These are phyloP conservation scores for Picochlorum costavermella DNA, from an alignment of 139 green algal species.

Conservation along the genomic window DNA sequence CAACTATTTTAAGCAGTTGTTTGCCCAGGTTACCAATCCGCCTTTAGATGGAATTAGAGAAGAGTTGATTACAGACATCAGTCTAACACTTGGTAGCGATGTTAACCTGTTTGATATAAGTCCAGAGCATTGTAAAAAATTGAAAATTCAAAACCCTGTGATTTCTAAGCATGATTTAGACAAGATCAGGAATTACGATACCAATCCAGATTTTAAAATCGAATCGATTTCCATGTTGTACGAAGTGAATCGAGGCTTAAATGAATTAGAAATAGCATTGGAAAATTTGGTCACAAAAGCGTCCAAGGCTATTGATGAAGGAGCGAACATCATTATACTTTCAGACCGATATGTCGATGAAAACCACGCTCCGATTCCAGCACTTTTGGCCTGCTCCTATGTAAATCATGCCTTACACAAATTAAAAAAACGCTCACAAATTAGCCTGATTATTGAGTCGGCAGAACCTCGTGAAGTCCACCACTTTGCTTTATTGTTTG, in stretches of 20 bases:
- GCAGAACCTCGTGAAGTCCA: constrained; percentile 73
- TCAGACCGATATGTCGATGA: constrained; percentile 49
- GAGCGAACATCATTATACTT: constrained; percentile 67
- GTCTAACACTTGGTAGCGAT: constrained; percentile 87
- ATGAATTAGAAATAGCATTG: constrained; percentile 61
- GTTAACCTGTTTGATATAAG: constrained; percentile 61
- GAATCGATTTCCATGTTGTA: constrained; percentile 85
- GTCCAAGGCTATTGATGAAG: constrained; percentile 58
- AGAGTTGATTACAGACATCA: constrained; percentile 82
- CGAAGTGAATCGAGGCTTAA: constrained; percentile 48
- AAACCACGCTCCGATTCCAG: constrained; percentile 60
- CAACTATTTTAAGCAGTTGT: constrained; percentile 98
- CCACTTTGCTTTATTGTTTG: constrained; percentile 86
- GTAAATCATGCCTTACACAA: constrained; percentile 88
- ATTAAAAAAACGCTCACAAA: constrained; percentile 47
- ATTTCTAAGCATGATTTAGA: constrained; percentile 89
- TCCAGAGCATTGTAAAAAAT: constrained; percentile 51
- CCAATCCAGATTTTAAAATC: constrained; percentile 51
- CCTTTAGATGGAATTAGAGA: constrained; percentile 94
- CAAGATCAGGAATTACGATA: no score
- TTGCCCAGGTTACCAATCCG: constrained; percentile 94
- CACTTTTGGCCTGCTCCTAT: constrained; percentile 67
- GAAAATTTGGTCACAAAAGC: constrained; percentile 60
- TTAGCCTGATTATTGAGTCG: constrained; percentile 73
- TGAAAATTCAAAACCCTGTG: constrained; percentile 80